These are phyloP conservation scores for Aspergillus avenaceus DNA, from an alignment of 495 filamentous ascomycete species.

Conservation along the genomic window DNA sequence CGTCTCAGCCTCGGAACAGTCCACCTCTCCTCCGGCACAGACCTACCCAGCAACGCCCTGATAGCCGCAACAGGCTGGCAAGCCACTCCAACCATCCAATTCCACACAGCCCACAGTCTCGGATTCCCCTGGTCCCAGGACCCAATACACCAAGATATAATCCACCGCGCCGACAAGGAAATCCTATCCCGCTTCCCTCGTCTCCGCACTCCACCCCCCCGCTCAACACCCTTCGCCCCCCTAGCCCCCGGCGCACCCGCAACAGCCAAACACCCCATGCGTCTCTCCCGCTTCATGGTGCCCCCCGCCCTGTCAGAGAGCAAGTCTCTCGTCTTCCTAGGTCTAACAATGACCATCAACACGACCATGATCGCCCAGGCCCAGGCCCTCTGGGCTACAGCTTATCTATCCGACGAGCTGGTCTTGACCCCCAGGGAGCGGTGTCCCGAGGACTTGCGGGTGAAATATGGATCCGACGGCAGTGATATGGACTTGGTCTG, in stretches of 20 bases:
- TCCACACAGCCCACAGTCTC: constrained; percentile 48
- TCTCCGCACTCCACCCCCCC: constrained; percentile 41
- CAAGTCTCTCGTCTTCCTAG: constrained; percentile 63
- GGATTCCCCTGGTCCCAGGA: constrained; percentile 35
- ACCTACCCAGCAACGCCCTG: constrained; percentile 49
- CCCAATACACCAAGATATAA: constrained; percentile 20
- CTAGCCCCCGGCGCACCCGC: constrained; percentile 29
- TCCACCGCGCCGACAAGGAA: constrained; percentile 54
- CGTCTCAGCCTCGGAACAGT: constrained; percentile 45
- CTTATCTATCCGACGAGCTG: constrained; percentile 52
- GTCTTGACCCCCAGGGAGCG: constrained; percentile 20
- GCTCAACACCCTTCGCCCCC: constrained; percentile 27
- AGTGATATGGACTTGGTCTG: constrained; percentile 31
- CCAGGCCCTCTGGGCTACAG: constrained; percentile 69
- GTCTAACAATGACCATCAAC: constrained; percentile 59
- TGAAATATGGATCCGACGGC: not conserved
- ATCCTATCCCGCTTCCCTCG: constrained; percentile 66
- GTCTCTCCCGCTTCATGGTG: constrained; percentile 66
- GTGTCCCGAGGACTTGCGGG: constrained; percentile 18
- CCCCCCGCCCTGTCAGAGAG: constrained; percentile 54
- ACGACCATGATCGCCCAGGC: constrained; percentile 60
- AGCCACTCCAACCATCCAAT: constrained; percentile 57
- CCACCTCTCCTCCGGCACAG: constrained; percentile 32
- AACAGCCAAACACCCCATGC: constrained; percentile 36
- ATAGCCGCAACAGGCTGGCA: constrained; percentile 70